Evolutionary conservation across 2,329 filamentous ascomycete genomes (phyloP).

Genomic region (Incumbomyces lentus): DNA sequence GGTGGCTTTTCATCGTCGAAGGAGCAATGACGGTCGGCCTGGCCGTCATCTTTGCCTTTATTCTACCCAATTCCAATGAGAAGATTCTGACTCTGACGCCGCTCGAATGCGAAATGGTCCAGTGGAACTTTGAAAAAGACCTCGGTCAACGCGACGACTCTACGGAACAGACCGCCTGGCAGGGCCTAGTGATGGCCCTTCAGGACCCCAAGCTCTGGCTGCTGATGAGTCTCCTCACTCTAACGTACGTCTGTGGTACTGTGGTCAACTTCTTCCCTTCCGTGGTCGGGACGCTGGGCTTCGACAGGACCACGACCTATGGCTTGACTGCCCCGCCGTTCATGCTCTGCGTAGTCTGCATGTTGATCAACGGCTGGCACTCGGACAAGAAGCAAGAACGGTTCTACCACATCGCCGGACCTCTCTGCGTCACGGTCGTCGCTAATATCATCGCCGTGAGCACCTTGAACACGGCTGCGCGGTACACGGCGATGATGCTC

Average conservation of each 20-base stretch:
- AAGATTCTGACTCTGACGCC: conserved; percentile 50
- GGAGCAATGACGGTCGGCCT: conserved; percentile 54
- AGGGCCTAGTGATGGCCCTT: conserved; percentile 25
- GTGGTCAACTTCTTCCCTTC: conserved; percentile 63
- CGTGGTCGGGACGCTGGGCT: conserved; percentile 57
- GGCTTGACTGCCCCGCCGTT: conserved; percentile 18
- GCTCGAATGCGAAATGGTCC: conserved; percentile 45
- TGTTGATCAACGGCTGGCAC: conserved; percentile 57
- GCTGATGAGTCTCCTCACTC: conserved; percentile 24
- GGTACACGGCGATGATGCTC: conserved; percentile 63
- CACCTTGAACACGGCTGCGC: conserved; percentile 48
- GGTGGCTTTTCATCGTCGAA: conserved; percentile 62
- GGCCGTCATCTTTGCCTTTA: conserved; percentile 46
- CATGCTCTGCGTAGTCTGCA: conserved; percentile 35
- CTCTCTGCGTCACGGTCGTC: conserved; percentile 50
- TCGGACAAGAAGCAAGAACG: conserved; percentile 53
- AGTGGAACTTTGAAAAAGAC: conserved; percentile 23
- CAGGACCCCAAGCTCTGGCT: conserved; percentile 30
- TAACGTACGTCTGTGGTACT: conserved; percentile 38
- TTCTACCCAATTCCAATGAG: conserved; percentile 58
- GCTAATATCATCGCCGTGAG: conserved; percentile 60
- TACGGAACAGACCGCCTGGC: conserved; percentile 22
- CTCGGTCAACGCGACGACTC: conserved; percentile 16
- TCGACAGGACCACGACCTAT: conserved; percentile 39
- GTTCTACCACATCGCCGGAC: conserved; percentile 55